phyloP scores from a whole-genome alignment of 2,329 filamentous ascomycete species.

The Fusarium globosum region DNA sequence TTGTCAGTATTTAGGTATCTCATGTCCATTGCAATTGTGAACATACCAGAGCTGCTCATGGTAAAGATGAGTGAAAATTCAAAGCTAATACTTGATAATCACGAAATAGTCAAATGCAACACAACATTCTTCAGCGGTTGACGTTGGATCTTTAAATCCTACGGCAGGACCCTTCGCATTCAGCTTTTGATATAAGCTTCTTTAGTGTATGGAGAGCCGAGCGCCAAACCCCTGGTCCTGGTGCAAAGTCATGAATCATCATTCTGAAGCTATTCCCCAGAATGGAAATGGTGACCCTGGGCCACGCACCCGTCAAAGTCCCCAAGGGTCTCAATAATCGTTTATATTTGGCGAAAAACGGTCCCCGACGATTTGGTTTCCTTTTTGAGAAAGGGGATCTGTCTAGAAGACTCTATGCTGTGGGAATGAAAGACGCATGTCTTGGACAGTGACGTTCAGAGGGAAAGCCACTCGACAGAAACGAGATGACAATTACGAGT shows the following conservation, averaged over 20 bases:
- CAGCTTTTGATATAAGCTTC: constrained; percentile 21
- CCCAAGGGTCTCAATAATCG: constrained; percentile 9
- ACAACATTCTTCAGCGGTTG: neutral
- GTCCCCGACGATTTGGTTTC: constrained; percentile 31
- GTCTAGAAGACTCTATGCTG: neutral
- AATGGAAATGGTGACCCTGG: neutral
- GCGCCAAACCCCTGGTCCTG: constrained; percentile 6
- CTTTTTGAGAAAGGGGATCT: constrained; percentile 3
- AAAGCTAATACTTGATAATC: constrained; percentile 30
- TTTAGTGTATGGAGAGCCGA: neutral
- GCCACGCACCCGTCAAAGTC: neutral
- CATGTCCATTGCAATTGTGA: no score
- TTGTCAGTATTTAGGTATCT: neutral
- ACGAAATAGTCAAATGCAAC: neutral
- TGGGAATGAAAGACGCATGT: neutral
- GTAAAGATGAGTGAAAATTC: constrained; percentile 2
- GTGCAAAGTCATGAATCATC: constrained; percentile 42
- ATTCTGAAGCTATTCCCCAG: neutral
- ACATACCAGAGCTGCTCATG: constrained; percentile 34
- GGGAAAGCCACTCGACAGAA: neutral
- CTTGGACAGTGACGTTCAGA: neutral
- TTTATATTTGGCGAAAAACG: constrained; percentile 1
- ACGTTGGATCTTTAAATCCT: constrained; percentile 10
- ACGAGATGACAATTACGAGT: neutral
- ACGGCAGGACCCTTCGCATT: constrained; percentile 7